These are phyloP conservation scores for Gaeumannomyces tritici DNA, from an alignment of 2,329 filamentous ascomycete genomes.

Conservation along the genomic window DNA sequence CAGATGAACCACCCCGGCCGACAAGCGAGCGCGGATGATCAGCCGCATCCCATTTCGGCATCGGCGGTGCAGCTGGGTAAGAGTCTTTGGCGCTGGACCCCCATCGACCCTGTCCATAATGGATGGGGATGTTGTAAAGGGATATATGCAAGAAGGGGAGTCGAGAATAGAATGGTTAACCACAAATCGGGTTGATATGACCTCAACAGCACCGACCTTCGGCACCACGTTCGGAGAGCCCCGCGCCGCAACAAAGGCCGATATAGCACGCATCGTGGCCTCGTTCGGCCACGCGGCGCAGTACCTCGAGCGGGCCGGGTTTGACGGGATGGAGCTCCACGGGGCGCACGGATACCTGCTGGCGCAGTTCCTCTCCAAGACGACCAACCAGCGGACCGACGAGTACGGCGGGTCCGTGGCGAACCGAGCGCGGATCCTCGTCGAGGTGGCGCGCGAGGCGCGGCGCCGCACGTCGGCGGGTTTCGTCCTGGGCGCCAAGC, in stretches of 20 bases:
- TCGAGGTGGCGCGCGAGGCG: constrained; percentile 26
- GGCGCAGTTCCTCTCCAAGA: constrained; percentile 38
- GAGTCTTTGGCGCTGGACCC: constrained; percentile 10
- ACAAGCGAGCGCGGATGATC: constrained; percentile 28
- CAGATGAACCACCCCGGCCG: constrained; percentile 56
- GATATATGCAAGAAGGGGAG: no score
- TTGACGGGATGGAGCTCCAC: constrained; percentile 41
- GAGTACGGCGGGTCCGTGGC: constrained; percentile 33
- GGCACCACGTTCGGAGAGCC: constrained; percentile 33
- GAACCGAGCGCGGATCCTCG: constrained; percentile 33
- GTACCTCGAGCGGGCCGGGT: constrained; percentile 54
- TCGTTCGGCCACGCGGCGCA: constrained; percentile 52
- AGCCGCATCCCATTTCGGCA: constrained; percentile 21
- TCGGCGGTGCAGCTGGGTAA: neutral
- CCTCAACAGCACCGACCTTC: constrained; percentile 6
- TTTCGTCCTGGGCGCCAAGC: constrained; percentile 43
- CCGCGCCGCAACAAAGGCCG: constrained; percentile 38
- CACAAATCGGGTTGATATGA: no score
- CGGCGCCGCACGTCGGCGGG: constrained; percentile 16
- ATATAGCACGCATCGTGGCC: constrained; percentile 45
- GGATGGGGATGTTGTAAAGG: no score
- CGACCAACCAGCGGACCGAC: constrained; percentile 41
- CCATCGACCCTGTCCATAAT: no score
- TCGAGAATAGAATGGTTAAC: no score
- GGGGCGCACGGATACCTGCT: constrained; percentile 40